Base-by-base conservation (phyloP, 2,329 filamentous ascomycete species). In the Pseudocercospora fuligena region DNA sequence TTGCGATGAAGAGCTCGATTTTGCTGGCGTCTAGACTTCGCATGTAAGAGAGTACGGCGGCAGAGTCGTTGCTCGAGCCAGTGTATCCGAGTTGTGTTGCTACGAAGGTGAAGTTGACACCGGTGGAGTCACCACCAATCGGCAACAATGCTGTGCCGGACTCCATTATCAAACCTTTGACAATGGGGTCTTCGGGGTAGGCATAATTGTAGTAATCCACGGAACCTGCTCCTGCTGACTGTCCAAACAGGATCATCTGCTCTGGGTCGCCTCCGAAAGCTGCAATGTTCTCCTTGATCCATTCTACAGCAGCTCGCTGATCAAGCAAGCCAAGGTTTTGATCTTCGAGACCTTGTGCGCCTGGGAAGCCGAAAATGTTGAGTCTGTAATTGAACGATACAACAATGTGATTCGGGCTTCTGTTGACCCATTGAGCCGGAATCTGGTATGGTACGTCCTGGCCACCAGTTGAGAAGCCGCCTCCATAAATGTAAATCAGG, bases 281-380 rank as follows among this genome's bases (percentile, higher is more conserved):
- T 78, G 31, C 79, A 25, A 86, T 82, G 71, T 87, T 85, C 53
- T 81, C 77, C 3, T 77, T 78, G 0, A 85, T 75, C 85, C 85
- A 87, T 74, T 86, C 82, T 0, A 87, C 71, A 0, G 82, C 84
- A n/a, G 81, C 69, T 2, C 85, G 80, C 70, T 88, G 85, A 71
- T 89, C 86, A 7, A 81, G 78, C 8, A 87, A 72, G 1, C 84
- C 86, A 1, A 84, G 71, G 65, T 87, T 87, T 54, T 60, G 57
- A 12, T 60, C 21, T 46, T 65, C 61, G 1, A 76, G 59, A 5
- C 74, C 76, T 5, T 76, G 73, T 16, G 78, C 78, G 11, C 76
- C 75, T 0, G 79, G 76, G 66, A 81, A 82, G 5, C 81, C 80
- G 63, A 83, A 81, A 60, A 82, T 78, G 62, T 79, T 79, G 36